Percentiles rank a stretch among this genome's conserved stretches.
Evolutionary conservation across 805 yeast genomes (phyloP).

Genomic region (Wilhelminamyces savonicus): DNA sequence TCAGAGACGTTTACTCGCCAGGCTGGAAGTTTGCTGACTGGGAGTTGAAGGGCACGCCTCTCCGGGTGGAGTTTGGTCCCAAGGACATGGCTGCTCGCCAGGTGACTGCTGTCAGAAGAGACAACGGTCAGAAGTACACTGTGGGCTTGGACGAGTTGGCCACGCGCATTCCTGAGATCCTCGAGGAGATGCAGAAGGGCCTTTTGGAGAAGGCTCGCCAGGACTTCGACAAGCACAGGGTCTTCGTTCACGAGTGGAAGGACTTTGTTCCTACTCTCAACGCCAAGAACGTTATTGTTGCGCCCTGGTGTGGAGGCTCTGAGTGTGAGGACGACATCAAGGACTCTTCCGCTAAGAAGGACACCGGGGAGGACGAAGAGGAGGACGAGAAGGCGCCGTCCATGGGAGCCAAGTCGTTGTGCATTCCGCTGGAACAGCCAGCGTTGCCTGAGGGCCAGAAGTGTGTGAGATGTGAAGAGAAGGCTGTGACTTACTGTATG

Average conservation of each 20-base stretch:
- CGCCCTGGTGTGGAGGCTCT: constrained; percentile 96
- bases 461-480: constrained; percentile 78
- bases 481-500: constrained; percentile 82
- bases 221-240: constrained; percentile 78
- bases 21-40: constrained; percentile 99
- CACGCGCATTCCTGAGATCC: constrained; percentile 60
- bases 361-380: constrained; percentile 76
- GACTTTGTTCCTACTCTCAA: constrained; percentile 92
- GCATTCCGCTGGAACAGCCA: constrained; percentile 95
- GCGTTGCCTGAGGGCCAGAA: constrained; percentile 68
- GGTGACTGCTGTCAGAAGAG: constrained; percentile 90
- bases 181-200: constrained; percentile 76
- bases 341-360: constrained; percentile 77
- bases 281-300: constrained; percentile 79
- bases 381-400: constrained; percentile 95
- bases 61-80: constrained; percentile 95
- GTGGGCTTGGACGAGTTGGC: constrained; percentile 64
- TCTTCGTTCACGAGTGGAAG: constrained; percentile 75
- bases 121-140: constrained; percentile 68
- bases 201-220: constrained; percentile 75
- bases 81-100: constrained; percentile 78
- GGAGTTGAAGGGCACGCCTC: constrained; percentile 93
- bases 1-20: constrained; percentile 91
- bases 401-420: constrained; percentile 98
- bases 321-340: constrained; percentile 97